Evolutionary conservation across 176 grass and related monocot genomes (phyloP), one percentile per base, ranked within the genome.

Genomic region (Aegilops speltoides): DNA sequence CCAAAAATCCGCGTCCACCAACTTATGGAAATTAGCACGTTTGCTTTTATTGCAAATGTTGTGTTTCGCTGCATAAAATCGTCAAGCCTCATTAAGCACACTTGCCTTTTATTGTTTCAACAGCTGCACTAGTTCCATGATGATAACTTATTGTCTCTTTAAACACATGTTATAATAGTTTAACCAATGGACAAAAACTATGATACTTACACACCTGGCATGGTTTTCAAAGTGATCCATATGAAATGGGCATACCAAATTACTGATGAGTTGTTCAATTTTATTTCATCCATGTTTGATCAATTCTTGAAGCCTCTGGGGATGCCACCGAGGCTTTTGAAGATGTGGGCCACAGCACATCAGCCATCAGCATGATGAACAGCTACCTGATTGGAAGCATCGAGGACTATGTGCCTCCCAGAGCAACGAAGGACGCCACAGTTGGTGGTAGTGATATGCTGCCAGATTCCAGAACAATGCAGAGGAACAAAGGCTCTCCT

Each of bases 301-400:
- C 19, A 73, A 70, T 71, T 57, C 34, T 36, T 89, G 72, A 91
- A 97, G 94, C 85, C 59, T 90, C 85, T 40, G 87, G 89, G 75
- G 94, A 97, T 81, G 94, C 94, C 33, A 97, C 89, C 0, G 85
- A 90, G 59, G 79, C 79, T 79, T 97, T 97, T 86, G 91, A 97
- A 87, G 92, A 97, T 78, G 91, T 94, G 41, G 94, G 91, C 10
- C 94, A 97, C 85, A 96, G 91, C 79, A 79, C 94, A 9, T 89
- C 89, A 64, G 94, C 94, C 71, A 62, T 88, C 38, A 86, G 87
- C 76, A 93, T 96, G 91, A 92, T 96, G 94, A 86, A 84, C 85
- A 82, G 36, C 81, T 96, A 90, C 63, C 31, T 86, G 36, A 93
- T 96, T 1, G 94, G 94, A 61, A 76, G 81, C 80, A 77, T 96